phyloP scores from a whole-genome alignment of 129 eudicot species.

The Lonicera japonica region DNA sequence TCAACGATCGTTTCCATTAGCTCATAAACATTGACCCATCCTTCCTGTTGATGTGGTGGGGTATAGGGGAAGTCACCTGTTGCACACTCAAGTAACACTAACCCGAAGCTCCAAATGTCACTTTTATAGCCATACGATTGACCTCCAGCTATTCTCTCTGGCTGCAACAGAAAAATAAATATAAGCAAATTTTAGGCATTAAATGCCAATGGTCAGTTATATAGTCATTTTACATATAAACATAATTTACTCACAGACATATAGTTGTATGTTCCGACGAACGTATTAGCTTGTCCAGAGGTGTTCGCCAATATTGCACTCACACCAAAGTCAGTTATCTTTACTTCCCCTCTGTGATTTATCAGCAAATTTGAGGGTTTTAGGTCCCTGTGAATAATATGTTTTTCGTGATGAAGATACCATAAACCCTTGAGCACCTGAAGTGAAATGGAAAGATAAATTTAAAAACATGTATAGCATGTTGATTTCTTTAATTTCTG shows the following conservation, averaged over 20 bases:
- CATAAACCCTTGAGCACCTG: conserved; percentile 90
- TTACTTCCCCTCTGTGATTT: conserved; percentile 91
- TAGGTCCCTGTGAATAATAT: conserved; percentile 86
- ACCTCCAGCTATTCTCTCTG: conserved; percentile 82
- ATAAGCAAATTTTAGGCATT: background rate
- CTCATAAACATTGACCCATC: conserved; percentile 66
- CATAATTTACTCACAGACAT: conserved; percentile 77
- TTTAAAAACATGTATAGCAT: background rate
- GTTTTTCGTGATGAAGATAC: conserved; percentile 97
- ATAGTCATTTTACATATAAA: no score
- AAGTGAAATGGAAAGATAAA: background rate
- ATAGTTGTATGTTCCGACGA: conserved; percentile 87
- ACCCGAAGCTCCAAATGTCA: conserved; percentile 98
- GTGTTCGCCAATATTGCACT: conserved; percentile 91
- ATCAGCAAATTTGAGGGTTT: conserved; percentile 95
- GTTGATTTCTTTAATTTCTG: background rate
- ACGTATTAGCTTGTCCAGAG: conserved; percentile 83
- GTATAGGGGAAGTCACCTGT: conserved; percentile 81
- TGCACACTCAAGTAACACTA: conserved; percentile 89
- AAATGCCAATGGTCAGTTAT: no score
- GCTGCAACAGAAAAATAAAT: conserved; percentile 38
- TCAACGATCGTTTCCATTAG: conserved; percentile 84
- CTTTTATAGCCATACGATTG: conserved; percentile 53
- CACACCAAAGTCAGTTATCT: conserved; percentile 98
- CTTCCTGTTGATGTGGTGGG: conserved; percentile 68